These are phyloP conservation scores for Epichloe amarillans DNA, from an alignment of 2,329 filamentous ascomycete species.

Conservation along the genomic window DNA sequence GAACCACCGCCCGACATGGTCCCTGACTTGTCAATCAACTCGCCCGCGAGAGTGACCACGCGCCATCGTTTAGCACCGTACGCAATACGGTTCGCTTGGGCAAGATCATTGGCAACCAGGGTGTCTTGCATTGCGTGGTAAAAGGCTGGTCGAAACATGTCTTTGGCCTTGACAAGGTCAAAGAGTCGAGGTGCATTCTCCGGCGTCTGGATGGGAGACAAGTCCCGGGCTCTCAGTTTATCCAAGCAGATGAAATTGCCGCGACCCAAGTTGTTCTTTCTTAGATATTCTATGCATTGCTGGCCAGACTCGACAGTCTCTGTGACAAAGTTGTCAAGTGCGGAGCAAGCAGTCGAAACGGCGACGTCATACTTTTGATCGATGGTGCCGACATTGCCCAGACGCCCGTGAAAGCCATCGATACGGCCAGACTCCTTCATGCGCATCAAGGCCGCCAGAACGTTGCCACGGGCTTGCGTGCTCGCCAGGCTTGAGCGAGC, in stretches of 20 bases:
- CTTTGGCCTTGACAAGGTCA: slow-evolving; percentile 80
- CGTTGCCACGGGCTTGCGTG: slow-evolving; percentile 85
- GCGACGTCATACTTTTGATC: slow-evolving; percentile 91
- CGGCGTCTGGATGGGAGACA: slow-evolving; percentile 72
- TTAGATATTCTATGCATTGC: slow-evolving; percentile 93
- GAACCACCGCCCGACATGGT: slow-evolving; percentile 97
- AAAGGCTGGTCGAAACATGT: slow-evolving; percentile 79
- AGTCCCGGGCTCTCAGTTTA: slow-evolving; percentile 64
- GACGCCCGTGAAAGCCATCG: slow-evolving; percentile 88
- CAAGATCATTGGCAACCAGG: slow-evolving; percentile 77
- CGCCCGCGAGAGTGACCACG: slow-evolving; percentile 87
- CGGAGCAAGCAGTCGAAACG: slow-evolving; percentile 90
- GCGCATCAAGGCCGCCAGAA: slow-evolving; percentile 81
- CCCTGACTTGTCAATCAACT: slow-evolving; percentile 94
- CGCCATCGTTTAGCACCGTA: slow-evolving; percentile 91
- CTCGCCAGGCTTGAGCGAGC: slow-evolving; percentile 80
- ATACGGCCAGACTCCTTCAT: slow-evolving; percentile 93
- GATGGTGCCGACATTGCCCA: slow-evolving; percentile 88
- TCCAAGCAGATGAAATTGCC: slow-evolving; percentile 96
- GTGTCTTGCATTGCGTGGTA: slow-evolving; percentile 94
- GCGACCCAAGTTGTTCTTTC: slow-evolving; percentile 92
- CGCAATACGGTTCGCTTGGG: slow-evolving; percentile 94
- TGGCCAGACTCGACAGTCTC: slow-evolving; percentile 93
- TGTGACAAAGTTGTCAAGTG: slow-evolving; percentile 91
- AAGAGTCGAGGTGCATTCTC: slow-evolving; percentile 88